Conservation (phyloP, 1,284 basidiomycete genomes). For the Trichosporon sp. region DNA sequence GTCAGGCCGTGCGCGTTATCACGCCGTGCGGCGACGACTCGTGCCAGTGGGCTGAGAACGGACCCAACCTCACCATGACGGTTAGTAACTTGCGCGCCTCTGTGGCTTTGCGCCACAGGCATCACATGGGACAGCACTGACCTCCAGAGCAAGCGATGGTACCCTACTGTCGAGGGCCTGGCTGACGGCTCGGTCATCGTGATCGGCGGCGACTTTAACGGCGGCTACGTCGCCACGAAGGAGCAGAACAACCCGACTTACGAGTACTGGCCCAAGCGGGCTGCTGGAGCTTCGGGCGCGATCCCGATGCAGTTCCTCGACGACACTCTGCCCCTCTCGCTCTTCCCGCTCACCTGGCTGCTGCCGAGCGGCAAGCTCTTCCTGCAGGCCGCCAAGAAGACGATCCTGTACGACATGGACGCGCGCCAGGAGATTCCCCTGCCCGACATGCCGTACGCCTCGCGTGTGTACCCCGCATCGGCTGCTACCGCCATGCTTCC, state of each 20-base stretch:
- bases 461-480: slow-evolving; percentile 85
- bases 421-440: slow-evolving; percentile 30
- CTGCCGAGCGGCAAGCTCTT: slow-evolving; percentile 66
- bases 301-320: slow-evolving; percentile 72
- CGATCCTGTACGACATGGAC: slow-evolving; percentile 44
- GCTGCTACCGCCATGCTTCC: slow-evolving; percentile 85
- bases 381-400: slow-evolving; percentile 60
- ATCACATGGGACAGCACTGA: background rate
- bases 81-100: slow-evolving; percentile 60
- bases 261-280: slow-evolving; percentile 65
- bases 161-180: slow-evolving; percentile 56
- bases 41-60: slow-evolving; percentile 57
- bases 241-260: slow-evolving; percentile 73
- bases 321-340: slow-evolving; percentile 80
- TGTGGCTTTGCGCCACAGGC: no score
- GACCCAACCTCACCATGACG: slow-evolving; percentile 50
- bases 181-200: slow-evolving; percentile 53
- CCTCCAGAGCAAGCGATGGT: slow-evolving; percentile 62
- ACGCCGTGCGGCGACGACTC: slow-evolving; percentile 63
- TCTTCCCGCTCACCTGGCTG: slow-evolving; percentile 78
- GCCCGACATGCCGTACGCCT: slow-evolving; percentile 54
- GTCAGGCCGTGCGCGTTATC: slow-evolving; percentile 57
- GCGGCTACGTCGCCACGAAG: slow-evolving; percentile 59
- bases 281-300: slow-evolving; percentile 49
- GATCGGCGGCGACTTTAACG: slow-evolving; percentile 48